Evolutionary conservation across 352 stramenopile genomes (phyloP).

Genomic region (Phytopythium montanum): DNA sequence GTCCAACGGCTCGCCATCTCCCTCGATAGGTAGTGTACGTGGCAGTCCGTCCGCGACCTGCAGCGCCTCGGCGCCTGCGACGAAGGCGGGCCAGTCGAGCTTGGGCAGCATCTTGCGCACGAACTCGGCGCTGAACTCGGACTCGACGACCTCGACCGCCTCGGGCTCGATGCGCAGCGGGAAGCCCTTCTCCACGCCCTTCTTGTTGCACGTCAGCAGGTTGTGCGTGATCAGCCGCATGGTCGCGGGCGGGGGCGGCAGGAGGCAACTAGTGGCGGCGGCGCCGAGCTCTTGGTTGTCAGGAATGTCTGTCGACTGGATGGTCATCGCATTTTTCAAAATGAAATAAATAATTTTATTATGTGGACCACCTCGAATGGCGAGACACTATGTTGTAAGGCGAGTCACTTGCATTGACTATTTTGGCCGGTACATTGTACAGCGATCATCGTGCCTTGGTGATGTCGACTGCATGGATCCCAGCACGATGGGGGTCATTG

Average conservation of each 20-base stretch:
- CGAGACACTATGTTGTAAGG: too few species aligned
- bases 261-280: neutral
- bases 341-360: too few species aligned
- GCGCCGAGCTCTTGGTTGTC: neutral
- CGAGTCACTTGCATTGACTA: too few species aligned
- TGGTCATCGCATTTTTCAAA: too few species aligned
- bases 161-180: conserved; percentile 86
- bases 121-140: conserved; percentile 82
- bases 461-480: too few species aligned
- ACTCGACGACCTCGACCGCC: conserved; percentile 76
- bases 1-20: conserved; percentile 26
- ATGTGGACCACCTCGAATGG: too few species aligned
- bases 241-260: conserved; percentile 5
- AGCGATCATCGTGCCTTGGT: too few species aligned
- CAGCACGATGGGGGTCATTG: too few species aligned
- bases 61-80: conserved; percentile 71
- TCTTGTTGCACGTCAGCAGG: conserved; percentile 93
- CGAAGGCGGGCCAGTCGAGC: conserved; percentile 87
- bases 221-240: conserved; percentile 95
- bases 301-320: neutral
- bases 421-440: too few species aligned
- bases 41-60: conserved; percentile 70
- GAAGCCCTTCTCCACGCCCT: conserved; percentile 91
- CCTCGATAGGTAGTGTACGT: conserved; percentile 32
- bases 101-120: conserved; percentile 89